Evolutionary conservation across 2,329 filamentous ascomycete genomes (phyloP), one percentile per base, ranked within the genome.

Genomic region (Arthrobotrys iridis): DNA sequence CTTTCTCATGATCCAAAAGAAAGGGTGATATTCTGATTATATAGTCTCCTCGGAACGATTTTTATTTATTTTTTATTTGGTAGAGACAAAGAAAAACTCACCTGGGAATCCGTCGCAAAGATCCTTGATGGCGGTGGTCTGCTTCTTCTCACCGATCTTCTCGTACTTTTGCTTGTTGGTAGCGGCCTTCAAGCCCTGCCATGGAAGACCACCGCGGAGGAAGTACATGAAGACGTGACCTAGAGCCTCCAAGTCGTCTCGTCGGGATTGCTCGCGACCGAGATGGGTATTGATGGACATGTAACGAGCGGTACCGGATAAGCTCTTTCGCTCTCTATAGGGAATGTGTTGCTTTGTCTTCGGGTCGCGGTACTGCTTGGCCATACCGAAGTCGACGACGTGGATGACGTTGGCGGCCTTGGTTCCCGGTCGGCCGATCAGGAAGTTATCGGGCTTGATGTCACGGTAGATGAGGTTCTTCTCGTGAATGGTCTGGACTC

Each of bases 201-300:
- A 91, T 35, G 89, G 89, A 64, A 91, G 84, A 5, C 88, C 88
- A 50, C 89, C 89, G n/a, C 89, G 86, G 46, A 91, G 82, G 82
- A 91, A 91, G 82, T 91, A 91, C 85, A 91, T 88, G 82, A 91
- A 91, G 41, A 91, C 89, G 80, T 91, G 89, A 18, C 89, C 89
- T 10, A 91, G 84, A 11, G 95, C 95, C 84, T 99, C 95, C 73
- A 99, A 86, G 82, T 99, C 95, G 82, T 99, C 95, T 83, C 95
- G 88, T 81, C 95, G 90, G 70, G 94, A 98, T 83, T 99, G 95
- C 82, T 99, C 95, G 74, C 95, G 90, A 63, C 95, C 95, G 78
- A 98, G 84, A 86, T 99, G 95, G 67, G 95, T 99, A 84, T 99
- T 99, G 88, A 99, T 98, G 85, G 93, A 96, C 95, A 98, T 98